Conservation (phyloP, 2,329 filamentous ascomycete species). For the Emmonsiellopsis sp. region DNA sequence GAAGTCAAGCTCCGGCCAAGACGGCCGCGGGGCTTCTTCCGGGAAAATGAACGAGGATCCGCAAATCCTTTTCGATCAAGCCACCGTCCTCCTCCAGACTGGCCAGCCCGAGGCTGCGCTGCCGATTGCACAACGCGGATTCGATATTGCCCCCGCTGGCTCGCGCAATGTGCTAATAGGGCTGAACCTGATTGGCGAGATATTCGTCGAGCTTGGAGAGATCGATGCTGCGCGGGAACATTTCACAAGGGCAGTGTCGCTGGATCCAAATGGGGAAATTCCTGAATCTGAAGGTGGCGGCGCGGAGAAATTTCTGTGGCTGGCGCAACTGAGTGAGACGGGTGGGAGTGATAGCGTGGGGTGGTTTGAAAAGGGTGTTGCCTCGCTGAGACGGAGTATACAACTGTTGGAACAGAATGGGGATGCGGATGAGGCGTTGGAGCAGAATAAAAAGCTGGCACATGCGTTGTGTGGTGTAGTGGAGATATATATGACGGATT, state of each 20-base stretch:
- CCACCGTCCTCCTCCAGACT: conserved; percentile 48
- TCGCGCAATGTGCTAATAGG: conserved; percentile 44
- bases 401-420: conserved; percentile 49
- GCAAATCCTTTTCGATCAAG: conserved; percentile 48
- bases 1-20: conserved; percentile 35
- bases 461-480: conserved; percentile 89
- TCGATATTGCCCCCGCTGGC: conserved; percentile 29
- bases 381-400: conserved; percentile 63
- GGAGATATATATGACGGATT: conserved; percentile 98
- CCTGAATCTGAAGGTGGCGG: conserved; percentile 69
- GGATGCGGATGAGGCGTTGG: conserved; percentile 34
- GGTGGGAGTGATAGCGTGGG: conserved; percentile 51
- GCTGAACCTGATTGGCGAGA: conserved; percentile 69
- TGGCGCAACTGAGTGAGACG: conserved; percentile 74
- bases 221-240: conserved; percentile 62
- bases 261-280: conserved; percentile 66
- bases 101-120: conserved; percentile 51
- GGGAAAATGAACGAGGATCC: conserved; percentile 42
- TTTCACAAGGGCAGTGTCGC: conserved; percentile 62
- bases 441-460: conserved; percentile 73
- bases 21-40: conserved; percentile 30
- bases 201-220: conserved; percentile 74
- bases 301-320: conserved; percentile 87
- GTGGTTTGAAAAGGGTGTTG: conserved; percentile 58
- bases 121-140: conserved; percentile 44